Conservation (phyloP, 345 rosid genomes). For the Murraya koenigii region DNA sequence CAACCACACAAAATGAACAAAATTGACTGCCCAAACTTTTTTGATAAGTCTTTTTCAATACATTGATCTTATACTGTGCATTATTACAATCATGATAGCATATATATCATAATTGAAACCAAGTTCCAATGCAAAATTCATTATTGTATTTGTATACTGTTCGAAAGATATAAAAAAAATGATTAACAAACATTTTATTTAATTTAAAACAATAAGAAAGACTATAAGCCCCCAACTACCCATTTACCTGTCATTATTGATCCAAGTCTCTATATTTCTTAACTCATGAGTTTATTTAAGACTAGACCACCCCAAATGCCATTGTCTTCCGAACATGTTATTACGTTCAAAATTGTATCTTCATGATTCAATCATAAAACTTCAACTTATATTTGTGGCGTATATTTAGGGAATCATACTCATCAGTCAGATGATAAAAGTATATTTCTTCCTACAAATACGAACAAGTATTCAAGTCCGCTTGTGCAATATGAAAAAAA, state of each 20-base stretch:
- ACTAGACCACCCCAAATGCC: background rate
- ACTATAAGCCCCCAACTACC: background rate
- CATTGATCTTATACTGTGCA: slow-evolving; percentile 34
- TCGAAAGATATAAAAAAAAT: background rate
- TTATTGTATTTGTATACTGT: slow-evolving; percentile 9
- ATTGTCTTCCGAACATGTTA: background rate
- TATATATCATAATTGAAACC: slow-evolving; percentile 45
- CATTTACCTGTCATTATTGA: background rate
- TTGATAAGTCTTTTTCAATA: slow-evolving; percentile 36
- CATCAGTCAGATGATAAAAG: background rate
- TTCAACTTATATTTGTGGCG: background rate
- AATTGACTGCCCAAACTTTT: slow-evolving; percentile 25
- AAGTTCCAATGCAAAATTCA: slow-evolving; percentile 55
- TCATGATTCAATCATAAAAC: background rate
- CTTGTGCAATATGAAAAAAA: too few relatives aligned
- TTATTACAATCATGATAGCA: slow-evolving; percentile 42
- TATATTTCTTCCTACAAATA: too few relatives aligned
- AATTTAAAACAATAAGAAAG: background rate
- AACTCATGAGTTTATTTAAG: too few relatives aligned
- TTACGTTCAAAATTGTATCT: background rate
- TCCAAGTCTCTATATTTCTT: slow-evolving; percentile 3
- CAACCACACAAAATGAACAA: slow-evolving; percentile 23
- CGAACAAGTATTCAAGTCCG: too few relatives aligned
- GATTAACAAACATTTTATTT: background rate
- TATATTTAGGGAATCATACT: background rate